Evolutionary conservation across 2,329 filamentous ascomycete species (phyloP).

Genomic region (Cladophialophora exuberans): DNA sequence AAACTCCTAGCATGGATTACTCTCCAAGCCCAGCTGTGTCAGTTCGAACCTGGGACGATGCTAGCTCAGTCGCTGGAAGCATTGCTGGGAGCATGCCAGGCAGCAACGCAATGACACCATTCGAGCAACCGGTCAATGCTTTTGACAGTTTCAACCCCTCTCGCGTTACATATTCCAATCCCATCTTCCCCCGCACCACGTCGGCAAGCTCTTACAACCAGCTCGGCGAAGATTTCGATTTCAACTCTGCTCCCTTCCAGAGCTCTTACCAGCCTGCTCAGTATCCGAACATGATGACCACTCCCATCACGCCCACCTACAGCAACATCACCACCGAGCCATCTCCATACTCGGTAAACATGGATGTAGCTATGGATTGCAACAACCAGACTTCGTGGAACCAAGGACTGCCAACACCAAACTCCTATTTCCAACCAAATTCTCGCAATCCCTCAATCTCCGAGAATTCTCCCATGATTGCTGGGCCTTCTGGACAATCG

Average conservation of each 20-base stretch:
- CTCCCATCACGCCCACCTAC: conserved; percentile 32
- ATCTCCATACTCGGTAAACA: conserved; percentile 25
- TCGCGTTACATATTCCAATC: conserved; percentile 28
- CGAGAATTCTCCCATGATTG: conserved; percentile 31
- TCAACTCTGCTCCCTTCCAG: conserved; percentile 21
- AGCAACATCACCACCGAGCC: conserved; percentile 35
- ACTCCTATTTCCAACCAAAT: conserved; percentile 28
- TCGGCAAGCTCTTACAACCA: conserved; percentile 19
- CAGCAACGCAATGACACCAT: conserved; percentile 32
- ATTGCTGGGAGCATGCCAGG: conserved; percentile 18
- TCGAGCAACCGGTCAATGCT: conserved; percentile 28
- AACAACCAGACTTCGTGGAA: conserved; percentile 22
- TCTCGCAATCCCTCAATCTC: conserved; percentile 34
- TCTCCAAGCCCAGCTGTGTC: conserved; percentile 28
- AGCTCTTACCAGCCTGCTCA: conserved; percentile 21
- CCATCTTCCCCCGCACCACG: conserved; percentile 30
- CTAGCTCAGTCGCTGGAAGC: conserved; percentile 31
- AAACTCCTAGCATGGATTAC: conserved; percentile 58
- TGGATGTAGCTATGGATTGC: conserved; percentile 28
- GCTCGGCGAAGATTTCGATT: conserved; percentile 24
- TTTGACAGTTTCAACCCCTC: conserved; percentile 27
- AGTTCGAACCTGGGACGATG: conserved; percentile 36
- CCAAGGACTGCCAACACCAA: conserved; percentile 31
- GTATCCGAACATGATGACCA: conserved; percentile 31
- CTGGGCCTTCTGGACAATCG: conserved; percentile 24